Conservation (phyloP, 345 rosid species). For the Melaleuca alternifolia region DNA sequence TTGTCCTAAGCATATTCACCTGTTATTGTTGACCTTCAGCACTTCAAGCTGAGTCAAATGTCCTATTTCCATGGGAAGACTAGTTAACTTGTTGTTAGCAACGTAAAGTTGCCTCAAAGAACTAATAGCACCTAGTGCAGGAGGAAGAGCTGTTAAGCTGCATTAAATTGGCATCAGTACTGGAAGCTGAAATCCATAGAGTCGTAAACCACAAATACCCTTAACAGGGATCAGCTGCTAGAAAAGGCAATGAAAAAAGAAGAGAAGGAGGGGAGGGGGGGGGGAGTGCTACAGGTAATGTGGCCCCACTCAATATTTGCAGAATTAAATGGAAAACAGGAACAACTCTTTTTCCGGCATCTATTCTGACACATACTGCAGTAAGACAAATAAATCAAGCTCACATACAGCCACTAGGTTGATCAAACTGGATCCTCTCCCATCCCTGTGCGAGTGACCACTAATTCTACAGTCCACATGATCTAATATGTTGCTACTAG, state of each 20-base stretch:
- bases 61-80: slow-evolving; percentile 64
- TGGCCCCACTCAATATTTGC: background rate
- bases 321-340: background rate
- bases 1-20: slow-evolving; percentile 21
- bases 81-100: slow-evolving; percentile 53
- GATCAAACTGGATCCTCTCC: background rate
- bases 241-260: background rate
- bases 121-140: slow-evolving; percentile 40
- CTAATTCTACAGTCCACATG: background rate
- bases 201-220: background rate
- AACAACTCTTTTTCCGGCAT: background rate
- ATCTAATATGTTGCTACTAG: background rate
- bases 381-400: background rate
- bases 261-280: background rate
- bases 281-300: background rate
- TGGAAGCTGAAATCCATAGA: background rate
- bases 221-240: background rate
- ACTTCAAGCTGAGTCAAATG: slow-evolving; percentile 63
- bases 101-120: slow-evolving; percentile 65
- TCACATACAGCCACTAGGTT: background rate
- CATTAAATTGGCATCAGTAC: slow-evolving; percentile 6
- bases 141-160: slow-evolving; percentile 65
- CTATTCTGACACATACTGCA: background rate
- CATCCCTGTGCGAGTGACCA: background rate
- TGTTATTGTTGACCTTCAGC: slow-evolving; percentile 65